Base-by-base conservation (phyloP, 2,329 filamentous ascomycete genomes). In the Nemania sp. region DNA sequence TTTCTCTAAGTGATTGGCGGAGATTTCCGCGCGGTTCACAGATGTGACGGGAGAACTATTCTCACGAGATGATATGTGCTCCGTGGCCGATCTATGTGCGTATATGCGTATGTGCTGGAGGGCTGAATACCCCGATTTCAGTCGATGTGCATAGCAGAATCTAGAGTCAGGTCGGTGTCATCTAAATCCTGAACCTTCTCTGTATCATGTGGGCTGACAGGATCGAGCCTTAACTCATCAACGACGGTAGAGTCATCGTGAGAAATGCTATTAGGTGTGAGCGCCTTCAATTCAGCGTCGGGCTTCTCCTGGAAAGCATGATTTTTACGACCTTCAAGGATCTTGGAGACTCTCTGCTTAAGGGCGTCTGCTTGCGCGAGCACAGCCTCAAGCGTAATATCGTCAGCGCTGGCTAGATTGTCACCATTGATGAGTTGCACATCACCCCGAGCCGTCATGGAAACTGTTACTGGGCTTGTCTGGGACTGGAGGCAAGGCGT, bases 371-470 rank as follows among this genome's bases (percentile, higher is more conserved):
- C 76, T 60, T 81, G 79, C 17, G 76, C 75, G 10, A 83, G 76
- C 70, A 83, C 79, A 37, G 78, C 78, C 43, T 79, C 76, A 17
- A 86, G 77, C 52, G 80, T 75, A 37, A 74, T 68, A 59, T 75
- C 75, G 65, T 85, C 82, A 21, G 73, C 70, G 2, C 74, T 68
- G 15, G 72, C 74, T 18, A 86, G 71, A n/a, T 73, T 68, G 18
- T 76, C 73, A 21, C 64, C 63, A 13, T 75, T 73, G 32, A 85
- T 72, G 54, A 78, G 80, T 42, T 76, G 69, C 1, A 79, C 73
- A 66, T 79, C 79, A 51, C 76, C 77, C 43, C 76, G 78, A n/a
- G 81, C 78, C 71, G 85, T 83, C 54, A 84, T 66, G 9, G 79
- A 71, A 21, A 85, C 65, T n/a, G 81, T 68, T 29, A 68, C 70